Evolutionary conservation across 2,329 filamentous ascomycete species (phyloP).

Genomic region (Venturia oleaginea): DNA sequence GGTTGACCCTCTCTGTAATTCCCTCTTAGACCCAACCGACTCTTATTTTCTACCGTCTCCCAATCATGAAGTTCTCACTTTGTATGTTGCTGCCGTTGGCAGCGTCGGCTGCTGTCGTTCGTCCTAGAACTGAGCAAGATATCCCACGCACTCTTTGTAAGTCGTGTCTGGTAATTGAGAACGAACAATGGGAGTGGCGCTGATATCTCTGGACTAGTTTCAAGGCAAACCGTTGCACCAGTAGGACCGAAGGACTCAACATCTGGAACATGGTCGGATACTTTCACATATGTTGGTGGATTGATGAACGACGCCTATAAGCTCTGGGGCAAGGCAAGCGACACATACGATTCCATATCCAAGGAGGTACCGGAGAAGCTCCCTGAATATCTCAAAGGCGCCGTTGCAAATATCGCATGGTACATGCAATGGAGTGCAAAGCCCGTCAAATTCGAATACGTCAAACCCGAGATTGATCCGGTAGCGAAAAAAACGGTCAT

Average conservation of each 20-base stretch:
- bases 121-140: neutral
- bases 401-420: neutral
- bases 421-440: conserved; percentile 8
- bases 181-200: neutral
- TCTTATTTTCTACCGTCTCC: neutral
- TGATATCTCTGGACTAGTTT: neutral
- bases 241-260: neutral
- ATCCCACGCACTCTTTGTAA: neutral
- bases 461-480: conserved; percentile 1
- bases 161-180: neutral
- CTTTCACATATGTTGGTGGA: neutral
- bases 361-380: neutral
- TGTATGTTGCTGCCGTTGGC: neutral
- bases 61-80: conserved; percentile 3
- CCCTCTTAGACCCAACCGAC: neutral
- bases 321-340: neutral
- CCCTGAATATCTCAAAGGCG: neutral
- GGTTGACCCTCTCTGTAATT: neutral
- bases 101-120: neutral
- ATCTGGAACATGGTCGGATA: neutral
- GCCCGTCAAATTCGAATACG: neutral
- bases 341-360: neutral
- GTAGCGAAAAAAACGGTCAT: neutral
- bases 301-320: neutral
- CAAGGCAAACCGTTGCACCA: conserved; percentile 3